Base-by-base conservation (phyloP, 352 stramenopile species). In the Poterioochromonas sp. region DNA sequence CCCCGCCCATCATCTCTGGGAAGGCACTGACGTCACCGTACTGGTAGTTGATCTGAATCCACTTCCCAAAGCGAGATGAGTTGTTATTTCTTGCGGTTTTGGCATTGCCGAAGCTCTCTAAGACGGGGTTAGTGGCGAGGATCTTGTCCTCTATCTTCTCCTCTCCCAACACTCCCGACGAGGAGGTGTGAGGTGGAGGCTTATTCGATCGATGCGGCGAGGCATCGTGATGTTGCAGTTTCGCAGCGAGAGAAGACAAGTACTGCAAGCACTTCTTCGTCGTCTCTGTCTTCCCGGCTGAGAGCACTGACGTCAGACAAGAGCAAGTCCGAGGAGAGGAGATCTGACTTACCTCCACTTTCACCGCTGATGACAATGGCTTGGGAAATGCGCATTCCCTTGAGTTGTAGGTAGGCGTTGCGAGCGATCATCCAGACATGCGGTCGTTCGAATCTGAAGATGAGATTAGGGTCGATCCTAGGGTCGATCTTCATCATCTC, bases 31-130 rank as follows among this genome's bases (percentile, higher is more conserved):
- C 41, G 1, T 34, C 26, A 62, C 89, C 87, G 64, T 92, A 84
- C 47, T 70, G 82, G 82, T 97, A 97, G 73, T 93, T 88, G 35
- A 97, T 84, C 80, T 94, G 88, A 79, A 92, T 95, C 80, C 93
- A 95, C 85, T 97, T 97, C 37, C 92, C 92, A 78, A 97, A 97
- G 41, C 92, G 89, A 83, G 87, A 94, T 18, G 90, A 96, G 84
- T 97, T 97, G 81, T 97, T 90, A 82, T 97, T 97, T 76, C 91
- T 88, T 0, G 80, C 89, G 77, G 85, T 98, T 82, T 92, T 88
- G 39, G 90, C 88, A 82, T 95, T 95, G 47, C 90, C 90, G 83
- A 94, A 94, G 8, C 85, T 88, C 83, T 96, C 90, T 34, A 97
- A 81, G 73, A 97, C 96, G 15, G 94, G 94, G 82, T 76, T 76